Evolutionary conservation across 192 early-diverging fungal genomes (phyloP).

Genomic region (Linderina pennispora): DNA sequence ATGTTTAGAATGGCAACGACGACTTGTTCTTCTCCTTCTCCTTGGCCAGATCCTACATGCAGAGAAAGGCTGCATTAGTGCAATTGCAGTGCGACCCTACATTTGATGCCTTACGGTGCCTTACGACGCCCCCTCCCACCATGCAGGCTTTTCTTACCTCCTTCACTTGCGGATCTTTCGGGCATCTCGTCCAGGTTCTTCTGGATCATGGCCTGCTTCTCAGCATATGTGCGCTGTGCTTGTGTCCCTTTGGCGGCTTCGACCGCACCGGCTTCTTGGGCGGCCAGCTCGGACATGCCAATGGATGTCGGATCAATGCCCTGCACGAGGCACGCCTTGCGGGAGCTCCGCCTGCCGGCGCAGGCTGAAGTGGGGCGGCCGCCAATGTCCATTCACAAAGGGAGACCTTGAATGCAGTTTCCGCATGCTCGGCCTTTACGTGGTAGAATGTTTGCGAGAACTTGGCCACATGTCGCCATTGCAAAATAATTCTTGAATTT

Average conservation of each 20-base stretch:
- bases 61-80: too few relatives aligned
- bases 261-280: slow-evolving; percentile 38
- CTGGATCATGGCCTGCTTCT: slow-evolving; percentile 35
- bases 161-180: slow-evolving; percentile 48
- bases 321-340: slow-evolving; percentile 53
- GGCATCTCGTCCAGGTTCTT: slow-evolving; percentile 46
- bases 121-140: too few relatives aligned
- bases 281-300: slow-evolving; percentile 36
- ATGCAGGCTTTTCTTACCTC: too few relatives aligned
- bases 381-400: slow-evolving; percentile 48
- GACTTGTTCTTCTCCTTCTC: slow-evolving; percentile 39
- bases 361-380: slow-evolving; percentile 42
- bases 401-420: slow-evolving; percentile 30
- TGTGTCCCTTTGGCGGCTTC: slow-evolving; percentile 48
- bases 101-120: too few relatives aligned
- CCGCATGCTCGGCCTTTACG: slow-evolving; percentile 10
- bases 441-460: slow-evolving; percentile 27
- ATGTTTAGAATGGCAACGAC: slow-evolving; percentile 37
- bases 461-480: slow-evolving; percentile 37
- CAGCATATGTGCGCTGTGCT: slow-evolving; percentile 39
- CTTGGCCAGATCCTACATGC: slow-evolving; percentile 31
- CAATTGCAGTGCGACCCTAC: too few relatives aligned
- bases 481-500: background rate
- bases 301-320: slow-evolving; percentile 47
- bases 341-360: slow-evolving; percentile 55